Conservation (phyloP, 1,139 yeast species). For the Blastobotrys indianensis region DNA sequence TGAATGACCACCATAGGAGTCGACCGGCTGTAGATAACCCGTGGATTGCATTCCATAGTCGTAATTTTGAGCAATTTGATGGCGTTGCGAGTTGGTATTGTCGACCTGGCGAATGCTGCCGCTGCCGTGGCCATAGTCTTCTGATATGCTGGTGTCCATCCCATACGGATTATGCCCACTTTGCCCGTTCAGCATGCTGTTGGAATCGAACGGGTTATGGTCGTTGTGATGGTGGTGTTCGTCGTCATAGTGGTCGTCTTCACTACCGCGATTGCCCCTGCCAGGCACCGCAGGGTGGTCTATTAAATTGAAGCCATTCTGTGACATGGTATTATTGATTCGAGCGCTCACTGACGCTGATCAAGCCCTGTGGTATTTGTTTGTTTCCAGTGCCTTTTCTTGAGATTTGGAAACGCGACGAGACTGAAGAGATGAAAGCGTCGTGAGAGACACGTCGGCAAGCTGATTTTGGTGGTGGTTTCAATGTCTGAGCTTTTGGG, state of each 20-base stretch:
- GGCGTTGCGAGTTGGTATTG: conserved; percentile 9
- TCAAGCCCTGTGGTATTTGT: too few species aligned
- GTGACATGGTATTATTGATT: conserved; percentile 2
- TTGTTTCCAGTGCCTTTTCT: too few species aligned
- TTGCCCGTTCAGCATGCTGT: not conserved
- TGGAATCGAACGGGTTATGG: conserved; percentile 1
- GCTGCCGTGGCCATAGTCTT: too few species aligned
- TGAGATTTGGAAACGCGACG: too few species aligned
- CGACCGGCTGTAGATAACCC: conserved; percentile 14
- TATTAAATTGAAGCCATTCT: conserved; percentile 16
- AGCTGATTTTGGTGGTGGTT: too few species aligned
- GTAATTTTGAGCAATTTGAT: not conserved
- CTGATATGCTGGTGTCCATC: too few species aligned
- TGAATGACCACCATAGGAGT: conserved; percentile 11
- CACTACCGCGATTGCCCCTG: not conserved
- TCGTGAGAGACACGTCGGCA: too few species aligned
- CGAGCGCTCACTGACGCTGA: too few species aligned
- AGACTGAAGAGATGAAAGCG: too few species aligned
- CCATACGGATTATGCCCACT: not conserved
- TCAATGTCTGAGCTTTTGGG: too few species aligned
- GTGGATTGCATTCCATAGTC: conserved; percentile 1
- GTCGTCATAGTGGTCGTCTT: not conserved
- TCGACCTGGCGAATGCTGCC: conserved; percentile 1
- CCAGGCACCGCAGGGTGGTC: conserved; percentile 22
- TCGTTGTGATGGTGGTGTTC: not conserved